Evolutionary conservation across 768 basidiomycete genomes (phyloP).

Genomic region (Auricularia auricula-judae): DNA sequence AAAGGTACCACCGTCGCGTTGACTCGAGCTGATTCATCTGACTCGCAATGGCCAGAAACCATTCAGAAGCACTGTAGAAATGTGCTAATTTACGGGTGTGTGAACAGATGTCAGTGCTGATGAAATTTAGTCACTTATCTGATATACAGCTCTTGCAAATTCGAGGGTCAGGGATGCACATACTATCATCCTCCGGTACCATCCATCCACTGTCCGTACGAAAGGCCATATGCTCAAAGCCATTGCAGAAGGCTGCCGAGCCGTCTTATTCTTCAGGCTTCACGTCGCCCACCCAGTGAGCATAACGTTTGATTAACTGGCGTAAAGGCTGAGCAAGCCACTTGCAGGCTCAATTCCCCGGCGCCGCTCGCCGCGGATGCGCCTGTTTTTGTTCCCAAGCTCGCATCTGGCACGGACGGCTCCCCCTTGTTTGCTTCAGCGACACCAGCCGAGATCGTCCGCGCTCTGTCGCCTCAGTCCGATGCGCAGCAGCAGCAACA

Average conservation of each 20-base stretch:
- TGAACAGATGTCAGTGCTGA: slow-evolving; percentile 1
- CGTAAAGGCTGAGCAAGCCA: no score
- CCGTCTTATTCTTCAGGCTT: no score
- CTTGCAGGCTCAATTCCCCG: no score
- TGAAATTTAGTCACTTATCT: no score
- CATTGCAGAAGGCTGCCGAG: no score
- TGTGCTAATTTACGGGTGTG: slow-evolving; percentile 81
- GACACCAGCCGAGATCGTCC: slow-evolving; percentile 13
- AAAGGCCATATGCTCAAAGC: no score
- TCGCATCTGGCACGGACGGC: slow-evolving; percentile 4
- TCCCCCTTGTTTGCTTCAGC: slow-evolving; percentile 20
- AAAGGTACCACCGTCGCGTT: background rate
- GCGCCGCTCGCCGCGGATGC: background rate
- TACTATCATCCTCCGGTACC: slow-evolving; percentile 69
- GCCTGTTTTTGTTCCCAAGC: slow-evolving; percentile 75
- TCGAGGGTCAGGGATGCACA: slow-evolving; percentile 74
- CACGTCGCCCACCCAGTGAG: no score
- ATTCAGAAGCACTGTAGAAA: slow-evolving; percentile 80
- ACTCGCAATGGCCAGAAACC: slow-evolving; percentile 33
- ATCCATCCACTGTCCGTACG: no score
- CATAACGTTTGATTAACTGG: no score
- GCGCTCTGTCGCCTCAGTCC: slow-evolving; percentile 14
- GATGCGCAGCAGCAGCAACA: slow-evolving; percentile 13
- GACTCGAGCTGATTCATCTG: background rate
- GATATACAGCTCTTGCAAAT: slow-evolving; percentile 60